Evolutionary conservation across 2,329 filamentous ascomycete species (phyloP), one percentile per base, ranked within the genome.

Genomic region (Phaeosphaeriaceae sp.): DNA sequence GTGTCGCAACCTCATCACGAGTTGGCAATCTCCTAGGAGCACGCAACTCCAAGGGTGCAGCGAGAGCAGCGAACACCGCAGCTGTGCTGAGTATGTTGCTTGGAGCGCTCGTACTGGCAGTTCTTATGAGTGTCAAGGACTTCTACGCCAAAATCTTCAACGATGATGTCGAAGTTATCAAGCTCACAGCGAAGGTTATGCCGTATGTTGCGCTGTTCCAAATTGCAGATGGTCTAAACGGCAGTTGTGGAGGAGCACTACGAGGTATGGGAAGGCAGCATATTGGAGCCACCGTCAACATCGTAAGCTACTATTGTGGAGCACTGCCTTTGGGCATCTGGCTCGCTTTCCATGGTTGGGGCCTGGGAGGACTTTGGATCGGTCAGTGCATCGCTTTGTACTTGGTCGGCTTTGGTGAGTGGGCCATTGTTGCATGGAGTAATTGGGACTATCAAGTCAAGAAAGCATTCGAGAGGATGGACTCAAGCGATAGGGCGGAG

Each of bases 141-240:
- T 83, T 89, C 23, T 93, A 94, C 64, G 93, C 90, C 0, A 86
- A 86, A 54, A 85, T 96, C 1, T 97, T 97, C 81, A 96, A 94
- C 69, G 86, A 93, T 62, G 92, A 97, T 67, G 78, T 86, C 21
- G 78, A 84, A 0, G 93, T 97, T 0, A 83, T 96, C 46, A 80
- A 75, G 9, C 85, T 97, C 0, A 94, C 93, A 0, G 87, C 90
- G 0, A 81, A 89, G 17, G 90, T 97, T 24, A 89, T 97, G 82
- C 93, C 93, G 0, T 94, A 89, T 68, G 93, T 97, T 0, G 93
- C 93, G 0, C 81, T 97, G 2, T 97, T 97, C 78, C 93, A 97
- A 80, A 94, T 97, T 59, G 92, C 93, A 0, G 93, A 97, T 73
- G 93, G 93, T 0, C 79, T 97, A 32, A 95, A 95, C 69, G 92